Conservation (phyloP, 371 early-diverging fungal species). For the Rhizopus delemar region DNA sequence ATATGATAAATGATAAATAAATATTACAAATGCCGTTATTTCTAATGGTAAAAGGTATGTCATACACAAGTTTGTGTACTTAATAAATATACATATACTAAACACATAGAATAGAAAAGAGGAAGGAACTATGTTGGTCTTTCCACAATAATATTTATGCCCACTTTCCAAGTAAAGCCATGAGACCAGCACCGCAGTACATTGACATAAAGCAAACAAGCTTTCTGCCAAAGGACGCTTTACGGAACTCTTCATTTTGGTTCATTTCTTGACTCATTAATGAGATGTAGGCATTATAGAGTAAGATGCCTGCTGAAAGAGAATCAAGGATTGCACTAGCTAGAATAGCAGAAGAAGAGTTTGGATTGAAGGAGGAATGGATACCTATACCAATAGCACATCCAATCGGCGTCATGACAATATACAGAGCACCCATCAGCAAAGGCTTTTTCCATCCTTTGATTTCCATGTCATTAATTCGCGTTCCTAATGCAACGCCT, state of each 20-base stretch:
- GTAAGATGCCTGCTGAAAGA: conserved; percentile 49
- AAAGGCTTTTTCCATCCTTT: conserved; percentile 22
- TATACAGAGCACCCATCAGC: conserved; percentile 47
- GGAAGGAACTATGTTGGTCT: no score
- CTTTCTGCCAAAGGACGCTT: conserved; percentile 5
- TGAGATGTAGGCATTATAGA: conserved; percentile 46
- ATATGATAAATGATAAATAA: no score
- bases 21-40: no score
- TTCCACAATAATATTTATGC: conserved; percentile 33
- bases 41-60: no score
- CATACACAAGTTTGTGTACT: no score
- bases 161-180: conserved; percentile 72
- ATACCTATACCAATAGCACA: conserved; percentile 58
- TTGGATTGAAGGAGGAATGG: conserved; percentile 42
- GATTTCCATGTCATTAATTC: conserved; percentile 46
- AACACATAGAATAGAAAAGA: no score
- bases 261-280: conserved; percentile 31
- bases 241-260: conserved; percentile 15
- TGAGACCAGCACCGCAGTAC: conserved; percentile 60
- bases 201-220: conserved; percentile 16
- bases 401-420: conserved; percentile 62
- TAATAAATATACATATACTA: no score
- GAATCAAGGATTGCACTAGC: conserved; percentile 49
- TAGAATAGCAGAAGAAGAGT: conserved; percentile 37
- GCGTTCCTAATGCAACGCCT: conserved; percentile 54